Percentiles rank a stretch among this genome's conserved stretches.
Evolutionary conservation across 192 early-diverging fungal species (phyloP).

Genomic region (Coemansia sp.): DNA sequence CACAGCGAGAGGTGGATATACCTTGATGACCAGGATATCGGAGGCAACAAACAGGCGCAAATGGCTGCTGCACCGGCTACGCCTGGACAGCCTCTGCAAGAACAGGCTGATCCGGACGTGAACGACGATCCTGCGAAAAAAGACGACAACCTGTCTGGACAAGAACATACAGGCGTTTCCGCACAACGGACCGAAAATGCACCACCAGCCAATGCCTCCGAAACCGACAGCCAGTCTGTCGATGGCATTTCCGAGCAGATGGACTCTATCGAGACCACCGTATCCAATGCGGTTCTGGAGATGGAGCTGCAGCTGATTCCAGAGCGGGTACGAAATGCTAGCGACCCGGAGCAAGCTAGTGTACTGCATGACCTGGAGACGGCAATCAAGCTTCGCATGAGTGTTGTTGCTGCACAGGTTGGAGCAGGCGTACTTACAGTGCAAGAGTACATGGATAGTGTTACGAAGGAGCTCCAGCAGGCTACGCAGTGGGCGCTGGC

Average conservation of each 20-base stretch:
- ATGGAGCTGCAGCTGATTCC: conserved; percentile 47
- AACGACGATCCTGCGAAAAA: not conserved
- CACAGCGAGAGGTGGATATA: conserved; percentile 47
- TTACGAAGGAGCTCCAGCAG: conserved; percentile 20
- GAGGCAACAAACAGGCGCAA: not conserved
- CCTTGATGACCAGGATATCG: conserved; percentile 9
- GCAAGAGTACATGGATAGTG: conserved; percentile 39
- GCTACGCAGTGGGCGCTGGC: conserved; percentile 44
- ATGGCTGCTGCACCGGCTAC: not conserved
- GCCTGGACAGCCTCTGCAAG: not conserved
- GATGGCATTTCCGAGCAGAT: conserved; percentile 35
- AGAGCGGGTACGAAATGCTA: conserved; percentile 10
- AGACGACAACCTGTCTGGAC: not conserved
- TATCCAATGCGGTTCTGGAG: conserved; percentile 50
- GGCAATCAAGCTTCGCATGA: conserved; percentile 50
- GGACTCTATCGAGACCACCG: conserved; percentile 28
- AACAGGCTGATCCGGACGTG: not conserved
- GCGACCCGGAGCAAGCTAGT: conserved; percentile 10
- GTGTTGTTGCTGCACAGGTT: conserved; percentile 46
- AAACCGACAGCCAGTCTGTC: not conserved
- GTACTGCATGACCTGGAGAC: conserved; percentile 34
- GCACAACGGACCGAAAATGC: not conserved
- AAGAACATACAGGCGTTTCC: not conserved
- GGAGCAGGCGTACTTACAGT: conserved; percentile 42
- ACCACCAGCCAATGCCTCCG: not conserved